Evolutionary conservation across 1,139 yeast species (phyloP), one percentile per base, ranked within the genome.

Genomic region (Scheffersomyces segobiensis): DNA sequence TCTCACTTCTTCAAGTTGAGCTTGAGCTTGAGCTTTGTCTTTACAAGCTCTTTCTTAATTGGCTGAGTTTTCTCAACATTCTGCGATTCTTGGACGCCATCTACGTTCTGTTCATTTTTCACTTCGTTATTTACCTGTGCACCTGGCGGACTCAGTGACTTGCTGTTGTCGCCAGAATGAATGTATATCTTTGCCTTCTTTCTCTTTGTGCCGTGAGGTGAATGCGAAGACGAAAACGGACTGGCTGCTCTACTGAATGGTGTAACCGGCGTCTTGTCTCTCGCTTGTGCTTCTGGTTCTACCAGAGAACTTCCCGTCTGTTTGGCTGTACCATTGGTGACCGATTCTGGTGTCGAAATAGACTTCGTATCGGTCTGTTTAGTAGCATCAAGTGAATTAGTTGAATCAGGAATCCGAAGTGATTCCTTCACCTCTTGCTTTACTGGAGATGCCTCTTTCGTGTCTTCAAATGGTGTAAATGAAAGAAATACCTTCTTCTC

Each of bases 171-270:
- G 18, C 59, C 63, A 5, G 70, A 56, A 56, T 71, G 74, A 42
- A 71, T 66, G 59, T 71, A 70, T 18, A 71, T 68, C 57, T 69
- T 67, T 3, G 67, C 62, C 62, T 68, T 71, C 59, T 67, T 70
- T 58, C 68, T 66, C 60, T 65, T 67, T 47, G 48, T 53, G 6
- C 55, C 58, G 17, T 55, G 59, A 14, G 56, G 62, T 14, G 64
- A 57, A 39, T 61, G 55, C 19, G 52, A 61, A 14, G 62, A 50
- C 5, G 70, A 58, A 53, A 71, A 72, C 17, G 76, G 77, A 56
- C 74, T 71, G 6, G 63, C 62, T 1, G 73, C 62, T 19, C 67
- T 64, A 6, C 70, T 62, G 50, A 65, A 63, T 14, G 69, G 64
- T 8, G 66, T 58, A 7, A 60, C 53, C 1, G 62, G 49, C 24